A percentile compares a stretch with the other conserved stretches of the same genome.
Evolutionary conservation across 441 rosid species (phyloP).

Genomic region (Jatropha multifida): DNA sequence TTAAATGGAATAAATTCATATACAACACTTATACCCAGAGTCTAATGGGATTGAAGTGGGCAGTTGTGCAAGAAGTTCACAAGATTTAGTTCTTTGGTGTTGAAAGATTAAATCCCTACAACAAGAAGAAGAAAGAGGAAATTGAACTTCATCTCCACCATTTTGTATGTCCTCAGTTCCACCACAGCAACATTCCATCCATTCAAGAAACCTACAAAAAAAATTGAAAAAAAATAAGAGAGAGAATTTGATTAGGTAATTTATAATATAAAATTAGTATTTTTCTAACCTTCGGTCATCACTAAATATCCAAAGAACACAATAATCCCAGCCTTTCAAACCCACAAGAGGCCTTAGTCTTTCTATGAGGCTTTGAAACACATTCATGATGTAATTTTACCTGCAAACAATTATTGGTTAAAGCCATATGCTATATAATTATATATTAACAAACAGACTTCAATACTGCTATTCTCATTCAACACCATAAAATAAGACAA

Average conservation of each 20-base stretch:
- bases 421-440: not conserved
- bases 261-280: no score
- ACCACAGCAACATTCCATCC: conserved; percentile 83
- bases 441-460: not conserved
- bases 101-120: conserved; percentile 70
- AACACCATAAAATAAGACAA: conserved; percentile 14
- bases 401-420: conserved; percentile 6
- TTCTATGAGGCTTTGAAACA: conserved; percentile 51
- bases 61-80: conserved; percentile 65
- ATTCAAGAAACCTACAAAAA: conserved; percentile 55
- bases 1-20: conserved; percentile 16
- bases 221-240: not conserved
- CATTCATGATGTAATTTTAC: conserved; percentile 38
- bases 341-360: conserved; percentile 76
- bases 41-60: conserved; percentile 68
- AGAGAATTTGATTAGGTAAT: not conserved
- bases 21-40: conserved; percentile 35
- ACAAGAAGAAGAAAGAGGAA: conserved; percentile 39
- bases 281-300: conserved; percentile 73
- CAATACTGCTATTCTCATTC: not conserved
- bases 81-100: conserved; percentile 64
- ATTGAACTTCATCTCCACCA: conserved; percentile 49
- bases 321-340: conserved; percentile 71
- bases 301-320: conserved; percentile 74
- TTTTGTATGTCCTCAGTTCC: conserved; percentile 38